Evolutionary conservation across 208 protist species (phyloP).

Genomic region (Kentomonas sorsogonicus): DNA sequence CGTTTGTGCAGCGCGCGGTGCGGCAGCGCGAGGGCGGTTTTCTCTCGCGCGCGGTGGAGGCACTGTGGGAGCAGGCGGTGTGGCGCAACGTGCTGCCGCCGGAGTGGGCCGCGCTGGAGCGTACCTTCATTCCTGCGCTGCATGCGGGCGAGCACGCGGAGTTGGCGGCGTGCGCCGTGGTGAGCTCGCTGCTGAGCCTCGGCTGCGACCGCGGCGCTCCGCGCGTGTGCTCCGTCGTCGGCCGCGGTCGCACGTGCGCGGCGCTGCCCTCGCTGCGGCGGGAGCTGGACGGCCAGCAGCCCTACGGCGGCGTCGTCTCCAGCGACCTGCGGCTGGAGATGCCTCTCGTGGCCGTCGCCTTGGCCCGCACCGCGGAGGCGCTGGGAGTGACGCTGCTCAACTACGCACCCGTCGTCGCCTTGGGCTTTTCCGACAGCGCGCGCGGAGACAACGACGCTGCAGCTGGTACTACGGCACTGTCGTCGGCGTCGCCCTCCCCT

Average conservation of each 20-base stretch:
- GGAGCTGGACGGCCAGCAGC: conserved; percentile 15
- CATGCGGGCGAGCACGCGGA: conserved; percentile 61
- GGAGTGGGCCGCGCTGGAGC: background rate
- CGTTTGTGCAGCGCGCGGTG: conserved; percentile 63
- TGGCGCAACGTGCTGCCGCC: conserved; percentile 55
- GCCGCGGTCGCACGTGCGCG: conserved; percentile 21
- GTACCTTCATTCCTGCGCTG: conserved; percentile 47
- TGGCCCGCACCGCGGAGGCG: conserved; percentile 66
- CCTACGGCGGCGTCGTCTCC: conserved; percentile 33
- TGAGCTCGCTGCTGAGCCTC: conserved; percentile 42
- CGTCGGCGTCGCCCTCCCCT: background rate
- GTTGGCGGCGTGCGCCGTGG: conserved; percentile 28
- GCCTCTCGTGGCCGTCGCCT: conserved; percentile 23
- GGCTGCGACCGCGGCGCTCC: too few species aligned
- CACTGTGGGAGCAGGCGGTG: conserved; percentile 30
- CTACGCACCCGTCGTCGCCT: conserved; percentile 33
- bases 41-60: conserved; percentile 40
- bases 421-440: conserved; percentile 16
- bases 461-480: background rate
- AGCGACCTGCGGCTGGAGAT: conserved; percentile 45
- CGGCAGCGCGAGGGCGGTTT: conserved; percentile 64
- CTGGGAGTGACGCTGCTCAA: conserved; percentile 60
- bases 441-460: background rate
- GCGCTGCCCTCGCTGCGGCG: conserved; percentile 19
- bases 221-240: too few species aligned